Percentiles rank a stretch among this genome's conserved stretches.
Conservation (phyloP, 495 filamentous ascomycete genomes). For the Chlorociboria aeruginascens region DNA sequence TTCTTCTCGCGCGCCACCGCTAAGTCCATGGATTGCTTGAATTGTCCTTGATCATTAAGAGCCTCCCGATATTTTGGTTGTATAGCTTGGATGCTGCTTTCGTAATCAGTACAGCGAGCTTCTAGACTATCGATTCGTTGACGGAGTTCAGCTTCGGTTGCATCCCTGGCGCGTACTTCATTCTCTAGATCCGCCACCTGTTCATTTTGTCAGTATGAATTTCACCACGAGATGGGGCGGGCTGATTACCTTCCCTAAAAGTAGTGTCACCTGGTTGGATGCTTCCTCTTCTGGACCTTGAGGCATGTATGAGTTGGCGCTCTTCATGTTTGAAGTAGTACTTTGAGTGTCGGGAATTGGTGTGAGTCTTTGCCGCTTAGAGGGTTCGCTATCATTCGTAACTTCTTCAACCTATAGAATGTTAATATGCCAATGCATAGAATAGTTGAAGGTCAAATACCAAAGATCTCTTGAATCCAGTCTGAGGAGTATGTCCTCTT, state of each 20-base stretch:
- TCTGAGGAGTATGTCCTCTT: background rate
- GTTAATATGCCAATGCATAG: background rate
- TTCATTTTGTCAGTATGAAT: background rate
- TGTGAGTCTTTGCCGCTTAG: conserved; percentile 14
- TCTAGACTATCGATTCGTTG: conserved; percentile 4
- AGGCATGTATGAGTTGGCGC: too few species aligned
- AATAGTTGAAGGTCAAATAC: conserved; percentile 2
- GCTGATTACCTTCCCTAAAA: conserved; percentile 1
- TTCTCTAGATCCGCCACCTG: conserved; percentile 9
- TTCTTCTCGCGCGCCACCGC: background rate
- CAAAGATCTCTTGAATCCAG: conserved; percentile 6
- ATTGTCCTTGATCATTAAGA: conserved; percentile 14
- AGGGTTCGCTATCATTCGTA: conserved; percentile 1
- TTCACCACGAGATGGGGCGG: background rate
- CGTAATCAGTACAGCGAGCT: conserved; percentile 2
- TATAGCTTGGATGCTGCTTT: conserved; percentile 7
- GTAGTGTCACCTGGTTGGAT: background rate
- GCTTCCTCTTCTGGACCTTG: background rate
- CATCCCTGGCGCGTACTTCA: conserved; percentile 3
- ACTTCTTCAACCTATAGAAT: conserved; percentile 1
- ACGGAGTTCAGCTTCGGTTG: conserved; percentile 4
- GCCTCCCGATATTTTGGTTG: conserved; percentile 18
- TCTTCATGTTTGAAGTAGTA: too few species aligned
- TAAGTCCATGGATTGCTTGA: conserved; percentile 6
- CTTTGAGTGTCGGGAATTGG: background rate